Base-by-base conservation (phyloP, 2,329 filamentous ascomycete species). In the Incumbomyces delicatus region DNA sequence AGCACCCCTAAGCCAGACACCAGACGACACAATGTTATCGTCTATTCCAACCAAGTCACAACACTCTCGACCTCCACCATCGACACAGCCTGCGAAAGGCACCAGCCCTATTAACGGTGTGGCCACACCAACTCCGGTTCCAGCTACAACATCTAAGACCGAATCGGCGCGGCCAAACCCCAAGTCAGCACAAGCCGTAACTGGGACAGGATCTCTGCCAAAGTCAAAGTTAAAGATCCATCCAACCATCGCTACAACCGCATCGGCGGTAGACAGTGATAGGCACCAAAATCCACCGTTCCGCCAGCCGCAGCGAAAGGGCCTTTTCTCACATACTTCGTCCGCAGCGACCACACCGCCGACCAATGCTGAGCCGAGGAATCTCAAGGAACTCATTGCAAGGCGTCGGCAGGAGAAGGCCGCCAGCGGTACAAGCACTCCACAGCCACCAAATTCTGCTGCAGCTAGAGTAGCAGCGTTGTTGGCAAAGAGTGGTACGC, bases 391-490 rank as follows among this genome's bases (percentile, higher is more conserved):
- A 7, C 40, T 34, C 7, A 33, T 20, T 27, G 30, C 39, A 34
- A 35, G 33, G 13, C 33, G 33, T 12, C 13, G 37, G 18, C 30
- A 39, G 40, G 17, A 38, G 7, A 30, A 14, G 16, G 34, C 12
- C 27, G 6, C 41, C 5, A 49, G 43, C 11, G 36, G 46, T 32
- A 20, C 41, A 20, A 42, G 41, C 14, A 43, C 46, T 2, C 47
- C 44, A 18, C 42, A 34, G 17, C 44, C 52, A 13, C 44, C 22
- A 14, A 46, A 44, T 22, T 31, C 50, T 16, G 42, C 30, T 14
- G 22, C 44, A 12, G 27, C 51, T 8, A 32, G 41, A n/a, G 35
- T 38, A 13, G 47, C 43, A 10, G 39, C 41, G 4, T 39, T 29
- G 22, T 27, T 27, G 22, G 22, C 22, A 8, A 27, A 27, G 22